A percentile compares a stretch with the other conserved stretches of the same genome.
Evolutionary conservation across 2,329 filamentous ascomycete genomes (phyloP).

Genomic region (Calonectria naviculata): DNA sequence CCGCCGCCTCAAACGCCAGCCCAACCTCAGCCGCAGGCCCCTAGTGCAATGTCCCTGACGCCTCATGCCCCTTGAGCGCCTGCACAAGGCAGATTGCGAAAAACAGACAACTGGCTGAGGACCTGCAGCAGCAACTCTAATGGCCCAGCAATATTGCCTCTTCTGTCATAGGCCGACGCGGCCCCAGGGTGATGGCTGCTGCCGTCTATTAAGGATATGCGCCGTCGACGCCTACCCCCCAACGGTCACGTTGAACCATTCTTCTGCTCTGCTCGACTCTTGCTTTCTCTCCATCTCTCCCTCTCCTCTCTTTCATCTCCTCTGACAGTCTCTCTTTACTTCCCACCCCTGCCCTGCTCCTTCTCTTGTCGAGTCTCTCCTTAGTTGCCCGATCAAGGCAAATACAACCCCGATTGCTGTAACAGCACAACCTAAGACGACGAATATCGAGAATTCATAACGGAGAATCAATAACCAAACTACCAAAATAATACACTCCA

Average conservation of each 20-base stretch:
- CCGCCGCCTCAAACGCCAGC: slow-evolving; percentile 5
- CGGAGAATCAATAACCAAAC: neutral
- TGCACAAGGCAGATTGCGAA: slow-evolving; percentile 3
- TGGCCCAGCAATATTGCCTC: neutral
- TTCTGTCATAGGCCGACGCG: neutral
- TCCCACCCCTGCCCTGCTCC: neutral
- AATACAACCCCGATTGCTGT: neutral
- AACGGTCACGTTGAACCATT: neutral
- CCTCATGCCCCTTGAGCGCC: neutral
- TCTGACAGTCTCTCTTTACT: neutral
- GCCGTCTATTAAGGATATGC: neutral
- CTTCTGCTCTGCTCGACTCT: neutral
- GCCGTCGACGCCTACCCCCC: neutral
- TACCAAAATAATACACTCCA: neutral
- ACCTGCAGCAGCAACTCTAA: neutral
- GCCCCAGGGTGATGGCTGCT: neutral
- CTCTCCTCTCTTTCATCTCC: no score
- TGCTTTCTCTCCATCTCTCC: neutral
- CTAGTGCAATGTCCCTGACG: neutral
- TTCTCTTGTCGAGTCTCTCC: neutral
- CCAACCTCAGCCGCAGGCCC: neutral
- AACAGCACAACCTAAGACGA: neutral
- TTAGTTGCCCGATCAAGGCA: neutral
- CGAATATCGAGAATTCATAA: neutral
- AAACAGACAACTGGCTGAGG: neutral